A percentile compares a stretch with the other conserved stretches of the same genome.
These are phyloP conservation scores for Penicillium paradoxum DNA, from an alignment of 495 filamentous ascomycete genomes.

Conservation along the genomic window DNA sequence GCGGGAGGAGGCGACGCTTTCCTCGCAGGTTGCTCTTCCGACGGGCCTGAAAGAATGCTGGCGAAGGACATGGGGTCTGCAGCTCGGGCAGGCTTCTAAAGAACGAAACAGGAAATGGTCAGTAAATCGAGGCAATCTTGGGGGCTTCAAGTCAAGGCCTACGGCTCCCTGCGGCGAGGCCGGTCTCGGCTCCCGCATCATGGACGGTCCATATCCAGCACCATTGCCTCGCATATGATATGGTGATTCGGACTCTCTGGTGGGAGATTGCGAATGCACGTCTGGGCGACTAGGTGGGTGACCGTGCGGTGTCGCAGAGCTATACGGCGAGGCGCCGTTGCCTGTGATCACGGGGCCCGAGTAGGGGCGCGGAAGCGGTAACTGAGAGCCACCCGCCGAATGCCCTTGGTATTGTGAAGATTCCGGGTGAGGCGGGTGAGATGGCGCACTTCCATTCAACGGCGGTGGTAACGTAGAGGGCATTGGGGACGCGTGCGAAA, in stretches of 20 bases:
- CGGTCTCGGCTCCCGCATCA: conserved; percentile 29
- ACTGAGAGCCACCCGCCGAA: conserved; percentile 30
- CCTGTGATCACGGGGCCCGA: conserved; percentile 35
- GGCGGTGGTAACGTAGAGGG: conserved; percentile 45
- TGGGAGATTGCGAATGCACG: conserved; percentile 42
- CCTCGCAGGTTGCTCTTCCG: conserved; percentile 53
- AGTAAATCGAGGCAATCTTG: background rate
- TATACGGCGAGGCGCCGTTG: conserved; percentile 40
- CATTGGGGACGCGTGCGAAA: conserved; percentile 47
- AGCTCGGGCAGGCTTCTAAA: conserved; percentile 58
- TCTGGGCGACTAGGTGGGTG: conserved; percentile 43
- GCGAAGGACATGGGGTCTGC: conserved; percentile 88
- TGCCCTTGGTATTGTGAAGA: conserved; percentile 43
- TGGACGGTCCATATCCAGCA: conserved; percentile 24
- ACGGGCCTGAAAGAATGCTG: conserved; percentile 74
- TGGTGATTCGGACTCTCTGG: conserved; percentile 36
- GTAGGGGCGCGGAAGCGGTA: conserved; percentile 41
- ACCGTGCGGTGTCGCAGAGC: conserved; percentile 39
- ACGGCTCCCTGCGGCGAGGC: conserved; percentile 40
- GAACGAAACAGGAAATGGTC: conserved; percentile 1
- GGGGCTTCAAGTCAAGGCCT: conserved; percentile 12
- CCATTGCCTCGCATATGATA: conserved; percentile 33
- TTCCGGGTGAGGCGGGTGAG: conserved; percentile 39
- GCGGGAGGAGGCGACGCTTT: conserved; percentile 33
- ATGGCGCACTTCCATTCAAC: conserved; percentile 47